Evolutionary conservation across 371 early-diverging fungal genomes (phyloP).

Genomic region (Mucor indicus): DNA sequence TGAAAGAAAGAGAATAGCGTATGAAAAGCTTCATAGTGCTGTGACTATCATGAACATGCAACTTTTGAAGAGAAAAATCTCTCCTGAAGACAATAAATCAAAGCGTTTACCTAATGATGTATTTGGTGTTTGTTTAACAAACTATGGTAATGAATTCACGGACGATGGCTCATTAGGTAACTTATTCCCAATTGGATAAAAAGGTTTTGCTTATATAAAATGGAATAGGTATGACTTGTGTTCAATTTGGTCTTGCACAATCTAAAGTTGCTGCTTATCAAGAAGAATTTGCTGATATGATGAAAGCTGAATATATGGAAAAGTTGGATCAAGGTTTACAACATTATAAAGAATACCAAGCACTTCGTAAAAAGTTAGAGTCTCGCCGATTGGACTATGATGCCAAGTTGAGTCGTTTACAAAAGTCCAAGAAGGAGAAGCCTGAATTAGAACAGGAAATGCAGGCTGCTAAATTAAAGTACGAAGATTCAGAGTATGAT

Average conservation of each 20-base stretch:
- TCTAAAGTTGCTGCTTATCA: conserved; percentile 61
- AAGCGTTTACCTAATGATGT: conserved; percentile 61
- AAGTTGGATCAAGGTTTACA: conserved; percentile 43
- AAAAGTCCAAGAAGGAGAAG: conserved; percentile 87
- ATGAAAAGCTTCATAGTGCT: conserved; percentile 34
- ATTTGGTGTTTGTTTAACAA: conserved; percentile 57
- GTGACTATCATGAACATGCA: conserved; percentile 20
- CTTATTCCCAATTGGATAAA: too few species aligned
- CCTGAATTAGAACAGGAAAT: conserved; percentile 89
- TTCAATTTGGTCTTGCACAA: conserved; percentile 64
- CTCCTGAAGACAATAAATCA: conserved; percentile 57
- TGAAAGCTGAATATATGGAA: conserved; percentile 46
- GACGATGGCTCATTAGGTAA: conserved; percentile 63
- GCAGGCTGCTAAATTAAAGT: conserved; percentile 84
- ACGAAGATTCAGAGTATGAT: conserved; percentile 83
- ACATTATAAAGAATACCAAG: conserved; percentile 64
- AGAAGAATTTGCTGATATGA: conserved; percentile 42
- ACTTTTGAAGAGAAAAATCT: conserved; percentile 52
- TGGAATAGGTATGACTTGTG: conserved; percentile 48
- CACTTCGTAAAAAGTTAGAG: conserved; percentile 80
- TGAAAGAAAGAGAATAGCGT: conserved; percentile 28
- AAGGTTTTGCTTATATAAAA: too few species aligned
- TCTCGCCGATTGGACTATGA: conserved; percentile 90
- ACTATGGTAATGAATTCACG: conserved; percentile 53
- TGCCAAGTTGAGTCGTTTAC: conserved; percentile 80